Base-by-base conservation (phyloP, 495 filamentous ascomycete genomes). In the Neohortaea acidophila region DNA sequence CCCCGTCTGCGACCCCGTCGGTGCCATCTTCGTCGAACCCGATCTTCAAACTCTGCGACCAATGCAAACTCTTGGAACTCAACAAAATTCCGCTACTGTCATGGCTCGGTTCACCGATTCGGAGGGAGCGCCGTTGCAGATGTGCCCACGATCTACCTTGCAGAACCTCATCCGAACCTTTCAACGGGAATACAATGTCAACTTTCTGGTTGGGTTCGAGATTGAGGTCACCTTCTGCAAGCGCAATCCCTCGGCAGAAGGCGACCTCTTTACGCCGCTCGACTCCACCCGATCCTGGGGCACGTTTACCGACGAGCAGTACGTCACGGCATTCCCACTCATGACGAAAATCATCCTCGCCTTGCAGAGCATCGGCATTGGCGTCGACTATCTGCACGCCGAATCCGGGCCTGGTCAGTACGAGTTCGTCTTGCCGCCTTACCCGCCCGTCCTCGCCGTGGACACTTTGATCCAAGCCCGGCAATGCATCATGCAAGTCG, bases 341-440 rank as follows among this genome's bases (percentile, higher is more conserved):
- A 54, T 81, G 1, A 68, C 76, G n/a, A 70, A 80, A 21, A 76
- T 81, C 29, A 66, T 67, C 10, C 57, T 63, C 2, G 61, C 64
- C 3, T 63, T 86, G 2, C 63, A 60, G 3, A 52, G 56, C 2
- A 66, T 74, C 36, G 79, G 70, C 11, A 81, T 94, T 38, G 51
- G 69, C 5, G 59, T 85, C 13, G 65, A 80, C 34, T 74, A 84
- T 53, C 77, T 84, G 53, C 85, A 94, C 53, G 57, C 85, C 14
- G 85, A 91, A 51, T 71, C 67, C 37, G 69, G 76, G 0, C 64
- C 68, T 0, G 81, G 81, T 7, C 85, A 92, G 48, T 92, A 77
- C 53, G 85, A 92, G 53, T 79, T 92, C 45, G 64, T 84, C 12
- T 72, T 87, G 0, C 67, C 74, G 0, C 74, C 81, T 0, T 59